A percentile compares a stretch with the other conserved stretches of the same genome.
Conservation (phyloP, 495 filamentous ascomycete species). For the Penicillium malachiteum region DNA sequence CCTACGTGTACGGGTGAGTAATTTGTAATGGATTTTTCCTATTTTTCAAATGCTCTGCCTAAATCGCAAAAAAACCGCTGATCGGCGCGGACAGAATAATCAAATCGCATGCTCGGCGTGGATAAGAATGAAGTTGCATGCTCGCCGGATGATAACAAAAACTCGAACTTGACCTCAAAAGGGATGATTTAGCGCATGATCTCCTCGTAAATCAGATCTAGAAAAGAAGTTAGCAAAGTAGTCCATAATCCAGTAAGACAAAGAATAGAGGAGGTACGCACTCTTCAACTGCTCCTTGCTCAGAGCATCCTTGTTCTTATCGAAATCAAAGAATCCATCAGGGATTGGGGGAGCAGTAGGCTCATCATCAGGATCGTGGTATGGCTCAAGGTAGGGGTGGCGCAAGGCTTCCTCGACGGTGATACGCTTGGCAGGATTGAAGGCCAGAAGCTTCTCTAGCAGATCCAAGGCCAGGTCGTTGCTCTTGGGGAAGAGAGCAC, state of each 20-base stretch:
- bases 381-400: constrained; percentile 97
- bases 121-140: constrained; percentile 15
- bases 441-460: constrained; percentile 91
- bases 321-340: constrained; percentile 99
- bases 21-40: constrained; percentile 1
- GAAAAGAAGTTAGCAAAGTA: neutral
- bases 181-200: constrained; percentile 80
- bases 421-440: constrained; percentile 98
- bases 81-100: neutral
- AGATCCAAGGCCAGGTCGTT: constrained; percentile 91
- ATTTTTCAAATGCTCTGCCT: constrained; percentile 5
- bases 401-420: constrained; percentile 95
- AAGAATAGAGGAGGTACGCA: constrained; percentile 37
- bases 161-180: neutral
- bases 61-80: neutral
- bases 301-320: constrained; percentile 98
- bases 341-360: constrained; percentile 95
- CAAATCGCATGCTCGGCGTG: neutral
- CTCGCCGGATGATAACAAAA: constrained; percentile 7
- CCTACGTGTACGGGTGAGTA: neutral
- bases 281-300: constrained; percentile 97
- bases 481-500: constrained; percentile 95
- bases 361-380: constrained; percentile 99
- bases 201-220: constrained; percentile 92
- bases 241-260: neutral